Evolutionary conservation across 768 basidiomycete species (phyloP), one percentile per base, ranked within the genome.

Genomic region (Lenzites betulinus): DNA sequence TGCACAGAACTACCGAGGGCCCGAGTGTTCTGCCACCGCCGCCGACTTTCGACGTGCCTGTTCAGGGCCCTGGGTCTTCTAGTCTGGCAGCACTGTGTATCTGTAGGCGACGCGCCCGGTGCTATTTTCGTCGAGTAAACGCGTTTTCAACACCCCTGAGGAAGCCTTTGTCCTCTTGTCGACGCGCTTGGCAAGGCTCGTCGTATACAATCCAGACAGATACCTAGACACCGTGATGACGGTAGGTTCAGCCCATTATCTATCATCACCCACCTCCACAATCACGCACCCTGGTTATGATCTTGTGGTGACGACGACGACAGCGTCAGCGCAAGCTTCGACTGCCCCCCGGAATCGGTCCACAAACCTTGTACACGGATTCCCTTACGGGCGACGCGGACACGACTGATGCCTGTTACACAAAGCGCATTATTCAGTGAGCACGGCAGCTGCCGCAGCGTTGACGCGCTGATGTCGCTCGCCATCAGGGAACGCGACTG

Each of bases 241-340:
- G 59, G 59, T 61, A 55, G 54, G 60, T 61, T 61, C 54, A 43
- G n/a, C 5, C 9, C 25, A 23, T 35, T 20, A 51, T 55, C 41
- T 43, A 50, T 55, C 41, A 61, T 25, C 22, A 30, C 30, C 48
- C 33, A 38, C n/a, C 60, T 61, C 60, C 60, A 61, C 60, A 51
- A 61, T 61, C 54, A 61, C 60, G 51, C 35, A 61, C 54, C 60
- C 53, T 61, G 60, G 60, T 55, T 44, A 55, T 55, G 54, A 61
- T 61, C 54, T 39, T n/a, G 36, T 18, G 38, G 30, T 48, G 49
- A 51, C 48, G 33, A 47, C 52, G 59, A 50, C 53, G 39, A 52
- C 59, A 52, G 25, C 59, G 39, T 35, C 7, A 42, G 6, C 12
- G 12, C 20, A 13, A 6, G 44, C 44, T 46, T 46, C 44, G 20